Evolutionary conservation across 305 asterid genomes (phyloP).

Genomic region (Stenogyne calaminthoides): DNA sequence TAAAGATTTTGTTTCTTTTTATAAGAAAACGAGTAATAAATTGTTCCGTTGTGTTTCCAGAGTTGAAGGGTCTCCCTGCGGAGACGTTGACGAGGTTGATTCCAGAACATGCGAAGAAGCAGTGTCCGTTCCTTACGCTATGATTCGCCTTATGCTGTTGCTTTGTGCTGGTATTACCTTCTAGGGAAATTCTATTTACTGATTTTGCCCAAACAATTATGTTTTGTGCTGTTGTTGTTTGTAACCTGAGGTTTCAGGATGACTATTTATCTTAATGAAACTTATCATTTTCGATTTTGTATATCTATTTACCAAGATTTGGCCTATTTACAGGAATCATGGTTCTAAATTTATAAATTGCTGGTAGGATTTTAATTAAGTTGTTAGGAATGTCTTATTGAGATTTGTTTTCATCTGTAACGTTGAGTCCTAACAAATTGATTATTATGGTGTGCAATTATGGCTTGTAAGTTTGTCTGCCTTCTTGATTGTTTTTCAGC

Average conservation of each 20-base stretch:
- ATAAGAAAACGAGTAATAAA: background rate
- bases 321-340: background rate
- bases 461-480: background rate
- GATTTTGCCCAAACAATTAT: constrained; percentile 17
- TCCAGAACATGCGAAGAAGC: constrained; percentile 92
- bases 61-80: constrained; percentile 76
- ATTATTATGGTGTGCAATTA: background rate
- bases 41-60: constrained; percentile 40
- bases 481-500: no score
- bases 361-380: background rate
- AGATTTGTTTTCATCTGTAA: background rate
- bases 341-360: background rate
- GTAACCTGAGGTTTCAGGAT: constrained; percentile 3
- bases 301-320: constrained; percentile 4
- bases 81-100: constrained; percentile 71
- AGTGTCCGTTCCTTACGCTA: constrained; percentile 64
- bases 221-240: constrained; percentile 15
- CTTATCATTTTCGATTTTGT: constrained; percentile 14
- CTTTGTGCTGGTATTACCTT: constrained; percentile 7
- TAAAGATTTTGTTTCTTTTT: no score
- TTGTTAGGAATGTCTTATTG: background rate
- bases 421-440: background rate
- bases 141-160: constrained; percentile 34
- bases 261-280: constrained; percentile 12
- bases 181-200: constrained; percentile 22